phyloP scores from a whole-genome alignment of 2,329 filamentous ascomycete genomes.

The Fusarium tjaetaba region DNA sequence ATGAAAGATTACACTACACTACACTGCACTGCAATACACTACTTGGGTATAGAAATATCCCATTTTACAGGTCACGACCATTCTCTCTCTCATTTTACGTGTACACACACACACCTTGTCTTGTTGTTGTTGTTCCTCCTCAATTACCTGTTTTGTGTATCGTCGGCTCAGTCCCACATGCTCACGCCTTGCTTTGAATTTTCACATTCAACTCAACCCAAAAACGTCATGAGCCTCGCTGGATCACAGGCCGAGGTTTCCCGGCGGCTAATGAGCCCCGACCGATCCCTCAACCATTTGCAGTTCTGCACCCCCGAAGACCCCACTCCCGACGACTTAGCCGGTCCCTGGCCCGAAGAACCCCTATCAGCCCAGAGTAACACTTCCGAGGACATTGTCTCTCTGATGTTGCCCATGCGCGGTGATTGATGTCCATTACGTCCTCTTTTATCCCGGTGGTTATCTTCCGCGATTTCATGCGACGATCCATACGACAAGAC shows the following conservation, averaged over 20 bases:
- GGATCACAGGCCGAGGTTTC: conserved; percentile 40
- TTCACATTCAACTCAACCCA: conserved; percentile 7
- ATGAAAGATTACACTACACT: conserved; percentile 6
- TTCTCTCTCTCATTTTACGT: conserved; percentile 2
- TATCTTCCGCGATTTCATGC: conserved; percentile 34
- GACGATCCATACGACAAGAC: conserved; percentile 13
- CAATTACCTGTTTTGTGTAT: conserved; percentile 1
- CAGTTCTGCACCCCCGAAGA: not conserved
- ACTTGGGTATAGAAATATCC: conserved; percentile 4
- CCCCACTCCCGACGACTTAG: conserved; percentile 28
- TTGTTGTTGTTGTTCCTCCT: not conserved
- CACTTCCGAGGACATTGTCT: conserved; percentile 3
- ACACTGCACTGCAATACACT: not conserved
- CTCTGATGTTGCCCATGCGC: conserved; percentile 7
- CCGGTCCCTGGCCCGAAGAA: conserved; percentile 34
- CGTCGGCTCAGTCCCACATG: not conserved
- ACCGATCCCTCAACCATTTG: conserved; percentile 3
- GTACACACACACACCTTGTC: too few relatives aligned
- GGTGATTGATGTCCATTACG: conserved; percentile 44
- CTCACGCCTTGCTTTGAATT: not conserved
- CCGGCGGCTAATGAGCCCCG: conserved; percentile 28
- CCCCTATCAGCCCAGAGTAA: conserved; percentile 11
- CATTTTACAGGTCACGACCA: conserved; percentile 11
- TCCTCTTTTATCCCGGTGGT: conserved; percentile 22
- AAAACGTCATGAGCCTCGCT: conserved; percentile 29